Conservation (phyloP, 345 rosid species). For the Triadica sebifera region DNA sequence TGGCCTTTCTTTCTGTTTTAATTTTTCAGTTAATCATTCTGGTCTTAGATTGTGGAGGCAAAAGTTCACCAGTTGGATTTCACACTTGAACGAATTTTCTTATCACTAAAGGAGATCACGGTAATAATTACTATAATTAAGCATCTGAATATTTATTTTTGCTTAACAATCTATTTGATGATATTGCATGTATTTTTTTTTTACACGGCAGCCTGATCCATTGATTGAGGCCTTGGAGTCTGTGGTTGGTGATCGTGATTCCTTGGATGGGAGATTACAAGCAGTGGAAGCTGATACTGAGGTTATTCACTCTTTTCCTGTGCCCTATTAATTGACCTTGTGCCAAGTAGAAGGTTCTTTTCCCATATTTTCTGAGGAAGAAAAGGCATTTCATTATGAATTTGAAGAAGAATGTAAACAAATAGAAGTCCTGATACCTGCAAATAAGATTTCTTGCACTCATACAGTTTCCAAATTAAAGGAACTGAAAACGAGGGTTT, state of each 20-base stretch:
- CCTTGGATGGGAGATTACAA: slow-evolving; percentile 59
- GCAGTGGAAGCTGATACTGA: slow-evolving; percentile 67
- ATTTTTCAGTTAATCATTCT: slow-evolving; percentile 19
- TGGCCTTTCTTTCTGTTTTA: slow-evolving; percentile 4
- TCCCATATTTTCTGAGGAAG: not conserved
- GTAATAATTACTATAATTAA: slow-evolving; percentile 36
- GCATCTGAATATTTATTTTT: not conserved
- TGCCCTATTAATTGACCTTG: too few species aligned
- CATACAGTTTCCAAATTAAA: not conserved
- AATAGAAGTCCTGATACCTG: not conserved
- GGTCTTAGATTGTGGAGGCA: slow-evolving; percentile 76
- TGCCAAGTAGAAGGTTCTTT: not conserved
- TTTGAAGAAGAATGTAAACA: not conserved
- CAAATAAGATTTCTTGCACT: not conserved
- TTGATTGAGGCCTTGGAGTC: slow-evolving; percentile 72
- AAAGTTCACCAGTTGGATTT: slow-evolving; percentile 91
- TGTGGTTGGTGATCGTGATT: slow-evolving; percentile 61
- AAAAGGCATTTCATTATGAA: not conserved
- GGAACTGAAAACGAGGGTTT: not conserved
- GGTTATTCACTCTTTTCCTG: slow-evolving; percentile 34
- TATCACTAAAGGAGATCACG: slow-evolving; percentile 78
- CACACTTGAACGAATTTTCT: slow-evolving; percentile 74
- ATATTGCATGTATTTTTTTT: slow-evolving; percentile 7
- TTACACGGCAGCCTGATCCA: slow-evolving; percentile 73
- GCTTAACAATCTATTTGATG: not conserved